Percentiles rank a stretch among this genome's conserved stretches.
Evolutionary conservation across 306 rosid species (phyloP).

Genomic region (Prinsepia uniflora): DNA sequence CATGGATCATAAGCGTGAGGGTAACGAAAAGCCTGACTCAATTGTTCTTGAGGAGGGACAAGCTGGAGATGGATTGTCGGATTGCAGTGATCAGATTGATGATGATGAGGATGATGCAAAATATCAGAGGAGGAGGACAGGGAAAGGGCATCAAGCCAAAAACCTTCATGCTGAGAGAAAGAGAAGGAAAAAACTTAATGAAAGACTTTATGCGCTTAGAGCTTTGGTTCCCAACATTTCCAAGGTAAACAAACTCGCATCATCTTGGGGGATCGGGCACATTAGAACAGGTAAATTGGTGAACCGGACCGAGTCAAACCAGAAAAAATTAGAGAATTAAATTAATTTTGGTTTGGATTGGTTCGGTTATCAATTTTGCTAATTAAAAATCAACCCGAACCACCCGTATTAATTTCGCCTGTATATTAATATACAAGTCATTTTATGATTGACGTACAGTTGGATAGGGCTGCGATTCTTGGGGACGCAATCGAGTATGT

Average conservation of each 20-base stretch:
- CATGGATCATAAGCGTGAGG: constrained; percentile 40
- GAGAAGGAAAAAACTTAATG: constrained; percentile 84
- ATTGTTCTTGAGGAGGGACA: constrained; percentile 34
- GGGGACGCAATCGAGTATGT: constrained; percentile 85
- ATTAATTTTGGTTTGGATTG: too few species aligned
- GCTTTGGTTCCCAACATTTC: constrained; percentile 78
- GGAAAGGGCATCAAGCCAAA: constrained; percentile 65
- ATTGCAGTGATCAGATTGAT: constrained; percentile 74
- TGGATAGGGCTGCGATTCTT: constrained; percentile 74
- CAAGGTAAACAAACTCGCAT: constrained; percentile 33
- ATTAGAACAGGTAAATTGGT: too few species aligned
- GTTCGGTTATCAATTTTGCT: too few species aligned
- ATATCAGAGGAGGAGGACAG: constrained; percentile 48
- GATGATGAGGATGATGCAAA: constrained; percentile 72
- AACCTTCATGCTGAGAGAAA: constrained; percentile 72
- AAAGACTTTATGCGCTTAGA: constrained; percentile 61
- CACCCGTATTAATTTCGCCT: too few species aligned
- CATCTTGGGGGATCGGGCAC: neutral
- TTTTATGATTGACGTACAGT: constrained; percentile 15
- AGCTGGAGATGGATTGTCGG: constrained; percentile 56
- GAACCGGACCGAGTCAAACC: too few species aligned
- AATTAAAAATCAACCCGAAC: too few species aligned
- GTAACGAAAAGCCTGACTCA: constrained; percentile 27
- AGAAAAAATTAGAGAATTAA: too few species aligned
- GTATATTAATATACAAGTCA: too few species aligned